phyloP scores from a whole-genome alignment of 2,329 filamentous ascomycete species.

The Ceratocystiopsis minuta region DNA sequence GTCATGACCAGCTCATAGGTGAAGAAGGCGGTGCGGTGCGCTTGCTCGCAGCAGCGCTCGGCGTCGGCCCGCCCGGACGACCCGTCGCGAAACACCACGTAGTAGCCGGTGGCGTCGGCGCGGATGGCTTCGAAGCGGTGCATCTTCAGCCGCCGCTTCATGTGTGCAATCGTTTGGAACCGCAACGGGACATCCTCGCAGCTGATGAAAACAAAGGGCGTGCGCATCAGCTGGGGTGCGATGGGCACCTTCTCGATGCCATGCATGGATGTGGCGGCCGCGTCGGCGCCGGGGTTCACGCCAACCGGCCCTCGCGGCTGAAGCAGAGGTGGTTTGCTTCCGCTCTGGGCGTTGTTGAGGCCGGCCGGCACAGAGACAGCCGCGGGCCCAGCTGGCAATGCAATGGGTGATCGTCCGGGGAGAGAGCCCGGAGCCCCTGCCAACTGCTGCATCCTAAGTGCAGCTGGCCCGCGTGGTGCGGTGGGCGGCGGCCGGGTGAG shows the following conservation, averaged over 20 bases:
- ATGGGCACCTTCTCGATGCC: slow-evolving; percentile 48
- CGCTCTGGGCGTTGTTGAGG: slow-evolving; percentile 12
- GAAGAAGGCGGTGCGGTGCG: slow-evolving; percentile 71
- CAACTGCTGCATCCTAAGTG: slow-evolving; percentile 19
- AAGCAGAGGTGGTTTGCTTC: too few species aligned
- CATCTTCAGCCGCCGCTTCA: slow-evolving; percentile 74
- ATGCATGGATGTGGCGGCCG: slow-evolving; percentile 21
- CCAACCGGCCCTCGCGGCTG: too few species aligned
- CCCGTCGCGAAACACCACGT: slow-evolving; percentile 72
- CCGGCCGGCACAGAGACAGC: slow-evolving; percentile 7
- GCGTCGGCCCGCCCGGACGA: slow-evolving; percentile 62
- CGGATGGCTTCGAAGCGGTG: slow-evolving; percentile 69
- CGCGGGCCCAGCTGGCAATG: too few species aligned
- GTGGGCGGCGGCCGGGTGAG: slow-evolving; percentile 45
- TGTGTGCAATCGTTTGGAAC: slow-evolving; percentile 66
- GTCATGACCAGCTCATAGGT: slow-evolving; percentile 88
- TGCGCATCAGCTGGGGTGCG: slow-evolving; percentile 49
- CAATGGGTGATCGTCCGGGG: too few species aligned
- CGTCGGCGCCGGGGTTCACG: slow-evolving; percentile 6
- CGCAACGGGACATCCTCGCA: slow-evolving; percentile 75
- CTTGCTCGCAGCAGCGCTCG: slow-evolving; percentile 59
- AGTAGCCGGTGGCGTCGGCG: slow-evolving; percentile 75
- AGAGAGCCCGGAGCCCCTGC: not conserved
- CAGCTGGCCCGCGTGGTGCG: slow-evolving; percentile 72
- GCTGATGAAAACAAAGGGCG: slow-evolving; percentile 85